Base-by-base conservation (phyloP, 495 filamentous ascomycete species). In the Xylaria cubensis region DNA sequence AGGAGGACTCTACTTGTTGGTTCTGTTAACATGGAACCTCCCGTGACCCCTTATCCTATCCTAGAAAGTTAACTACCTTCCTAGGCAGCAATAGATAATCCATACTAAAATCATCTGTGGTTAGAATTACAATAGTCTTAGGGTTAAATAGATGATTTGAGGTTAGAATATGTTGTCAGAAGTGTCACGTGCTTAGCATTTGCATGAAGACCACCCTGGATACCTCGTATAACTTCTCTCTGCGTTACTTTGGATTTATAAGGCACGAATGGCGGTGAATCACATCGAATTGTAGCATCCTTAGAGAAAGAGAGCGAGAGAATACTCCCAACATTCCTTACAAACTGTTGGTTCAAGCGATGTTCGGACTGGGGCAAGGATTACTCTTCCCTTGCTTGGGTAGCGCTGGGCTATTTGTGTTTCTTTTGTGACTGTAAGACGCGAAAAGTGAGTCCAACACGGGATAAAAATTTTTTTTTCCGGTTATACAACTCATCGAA, bases 151-250 rank as follows among this genome's bases (percentile, higher is more conserved):
- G 8, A 12, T 29, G 7, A 12, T 24, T 13, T 4, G 51, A 55
- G 24, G 26, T 3, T 10, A 39, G n/a, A 61, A 61, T 39, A 61
- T 61, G 58, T 39, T 36, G 58, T 61, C 58, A 21, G 58, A 61
- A 21, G 39, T 61, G 58, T 39, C 58, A 61, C 58, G 58, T 61
- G 58, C 58, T 32, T 39, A 1, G 32, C 10, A 39, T 7, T 21
- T 41, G 17, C 19, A 29, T 61, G 17, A 39, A 39, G 17, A 21
- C 12, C 34, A 59, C 13, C 0, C 32, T 39, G 32, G 53, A 13
- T 36, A 61, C 58, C 34, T 61, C 58, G 58, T 61, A 61, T 61
- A 39, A 12, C 21, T 13, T 0, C 15, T 15, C 55, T 61, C 21
- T 36, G 34, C n/a, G 39, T 39, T 36, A 4, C 34, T 39, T 21